Evolutionary conservation across 306 rosid genomes (phyloP), one percentile per base, ranked within the genome.

Genomic region (Oemleria cerasiformis): DNA sequence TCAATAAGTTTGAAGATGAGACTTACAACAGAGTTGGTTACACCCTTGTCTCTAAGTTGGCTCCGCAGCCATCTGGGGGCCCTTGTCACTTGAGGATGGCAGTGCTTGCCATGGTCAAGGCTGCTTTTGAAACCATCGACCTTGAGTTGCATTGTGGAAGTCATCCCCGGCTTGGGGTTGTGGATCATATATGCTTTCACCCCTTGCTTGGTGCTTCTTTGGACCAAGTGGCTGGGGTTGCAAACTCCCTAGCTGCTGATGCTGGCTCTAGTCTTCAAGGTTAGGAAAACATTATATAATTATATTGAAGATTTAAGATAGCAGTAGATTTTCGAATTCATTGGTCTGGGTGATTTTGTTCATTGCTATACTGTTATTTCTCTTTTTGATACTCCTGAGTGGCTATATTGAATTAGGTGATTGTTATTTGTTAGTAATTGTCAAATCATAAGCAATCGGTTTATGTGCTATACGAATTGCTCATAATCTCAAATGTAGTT

Each of bases 91-190:
- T 89, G 78, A 84, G 73, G 79, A 78, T 77, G 81, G 90, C 97
- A 9, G 89, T 86, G 62, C 73, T 85, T 50, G 82, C 92, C 67
- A 87, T 94, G 90, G 96, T 91, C 19, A 91, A 79, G 76, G 88
- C 97, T 79, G 97, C 99, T 0, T 73, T 88, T 66, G 86, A 84
- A 30, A 57, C 71, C 59, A 75, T 89, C 60, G 90, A 94, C 65
- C 83, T 94, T 50, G 81, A 88, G 70, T 59, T 51, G 16, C 96
- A 94, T 71, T 60, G 54, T 71, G 99, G 96, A 67, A 87, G 91
- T 80, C 99, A 91, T 80, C 99, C 97, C 19, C 83, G 97, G 39
- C 88, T 91, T 4, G 99, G 97, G 25, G 92, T 87, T 71, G 96
- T 89, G 21, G 99, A 94, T 76, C 98, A 88, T 50, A 86, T 87